Evolutionary conservation across 108 stramenopile genomes (phyloP).

Genomic region (Cyclostephanos tholiformis): DNA sequence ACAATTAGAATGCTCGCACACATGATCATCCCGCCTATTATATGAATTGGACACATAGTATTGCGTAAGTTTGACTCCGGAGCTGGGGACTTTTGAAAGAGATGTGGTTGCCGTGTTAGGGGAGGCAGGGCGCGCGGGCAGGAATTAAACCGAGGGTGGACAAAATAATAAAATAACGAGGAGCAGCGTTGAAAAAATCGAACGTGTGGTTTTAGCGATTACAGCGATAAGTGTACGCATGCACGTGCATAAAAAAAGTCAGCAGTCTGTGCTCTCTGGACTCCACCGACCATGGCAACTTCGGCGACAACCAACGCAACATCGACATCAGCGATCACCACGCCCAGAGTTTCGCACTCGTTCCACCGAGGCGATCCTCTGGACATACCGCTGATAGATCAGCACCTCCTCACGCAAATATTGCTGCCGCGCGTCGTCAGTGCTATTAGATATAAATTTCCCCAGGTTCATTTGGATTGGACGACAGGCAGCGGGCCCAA

Average conservation of each 20-base stretch:
- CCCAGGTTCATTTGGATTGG: conserved; percentile 45
- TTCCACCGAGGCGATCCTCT: conserved; percentile 46
- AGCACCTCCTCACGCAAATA: conserved; percentile 37
- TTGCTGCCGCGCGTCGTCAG: conserved; percentile 40
- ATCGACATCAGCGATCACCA: not conserved
- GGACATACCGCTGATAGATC: conserved; percentile 50
- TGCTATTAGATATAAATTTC: conserved; percentile 37
- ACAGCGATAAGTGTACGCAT: too few relatives aligned
- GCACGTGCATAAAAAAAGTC: too few relatives aligned
- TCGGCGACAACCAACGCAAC: conserved; percentile 6
- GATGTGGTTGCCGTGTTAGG: too few relatives aligned
- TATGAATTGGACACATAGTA: not conserved
- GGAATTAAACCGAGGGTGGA: too few relatives aligned
- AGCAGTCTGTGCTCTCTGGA: too few relatives aligned
- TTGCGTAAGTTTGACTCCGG: not conserved
- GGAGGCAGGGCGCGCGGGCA: too few relatives aligned
- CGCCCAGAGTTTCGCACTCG: not conserved
- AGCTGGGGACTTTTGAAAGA: not conserved
- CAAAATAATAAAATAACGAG: too few relatives aligned
- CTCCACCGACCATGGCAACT: conserved; percentile 5
- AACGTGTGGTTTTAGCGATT: too few relatives aligned
- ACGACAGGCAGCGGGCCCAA: conserved; percentile 12
- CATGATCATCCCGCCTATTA: not conserved
- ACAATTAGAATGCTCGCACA: not conserved
- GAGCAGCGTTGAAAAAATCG: too few relatives aligned